Percentiles rank a stretch among this genome's conserved stretches.
phyloP scores from a whole-genome alignment of 345 rosid species.

The Populus deltoides region DNA sequence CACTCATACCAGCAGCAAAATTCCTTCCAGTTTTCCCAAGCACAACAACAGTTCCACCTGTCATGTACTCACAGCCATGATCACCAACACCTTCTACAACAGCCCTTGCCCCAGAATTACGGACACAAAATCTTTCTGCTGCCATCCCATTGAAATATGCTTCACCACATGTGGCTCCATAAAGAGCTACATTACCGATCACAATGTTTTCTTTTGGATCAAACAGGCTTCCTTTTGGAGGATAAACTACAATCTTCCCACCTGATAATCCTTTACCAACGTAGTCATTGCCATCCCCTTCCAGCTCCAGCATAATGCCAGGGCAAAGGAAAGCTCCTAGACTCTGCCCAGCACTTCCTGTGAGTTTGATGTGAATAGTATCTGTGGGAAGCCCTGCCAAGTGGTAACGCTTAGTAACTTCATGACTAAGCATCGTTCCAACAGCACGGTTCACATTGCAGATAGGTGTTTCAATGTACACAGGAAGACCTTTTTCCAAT shows the following conservation, averaged over 20 bases:
- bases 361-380: constrained; percentile 79
- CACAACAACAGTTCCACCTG: constrained; percentile 94
- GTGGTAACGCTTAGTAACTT: constrained; percentile 84
- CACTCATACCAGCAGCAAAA: constrained; percentile 99
- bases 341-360: constrained; percentile 99
- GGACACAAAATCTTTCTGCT: constrained; percentile 97
- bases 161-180: constrained; percentile 89
- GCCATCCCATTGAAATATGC: constrained; percentile 99
- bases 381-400: constrained; percentile 82
- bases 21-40: constrained; percentile 98
- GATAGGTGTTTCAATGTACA: constrained; percentile 72
- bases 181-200: constrained; percentile 94
- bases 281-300: constrained; percentile 96
- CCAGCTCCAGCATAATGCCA: constrained; percentile 84
- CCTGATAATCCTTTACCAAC: constrained; percentile 99
- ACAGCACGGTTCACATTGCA: constrained; percentile 97
- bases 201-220: constrained; percentile 97
- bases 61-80: constrained; percentile 99
- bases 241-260: constrained; percentile 89
- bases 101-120: constrained; percentile 97
- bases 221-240: constrained; percentile 79
- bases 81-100: constrained; percentile 99
- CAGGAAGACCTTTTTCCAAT: constrained; percentile 75
- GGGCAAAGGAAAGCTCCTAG: constrained; percentile 94
- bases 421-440: constrained; percentile 99